A percentile compares a stretch with the other conserved stretches of the same genome.
These are phyloP conservation scores for Beta vulgaris DNA, from an alignment of 148 eudicot genomes.

Conservation along the genomic window DNA sequence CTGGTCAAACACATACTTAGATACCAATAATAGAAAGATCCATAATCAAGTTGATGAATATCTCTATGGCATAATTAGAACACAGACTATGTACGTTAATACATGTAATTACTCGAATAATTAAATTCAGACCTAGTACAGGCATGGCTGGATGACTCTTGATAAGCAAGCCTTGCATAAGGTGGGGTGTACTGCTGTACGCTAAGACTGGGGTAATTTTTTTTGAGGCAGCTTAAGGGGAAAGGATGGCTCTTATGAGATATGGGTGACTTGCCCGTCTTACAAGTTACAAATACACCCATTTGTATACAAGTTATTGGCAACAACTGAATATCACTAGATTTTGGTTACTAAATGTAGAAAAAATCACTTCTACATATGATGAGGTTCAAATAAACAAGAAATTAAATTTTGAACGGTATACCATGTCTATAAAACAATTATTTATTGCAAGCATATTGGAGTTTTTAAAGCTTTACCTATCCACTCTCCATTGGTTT, in stretches of 20 bases:
- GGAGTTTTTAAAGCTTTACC: not conserved
- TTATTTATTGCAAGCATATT: not conserved
- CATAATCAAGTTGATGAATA: slow-evolving; percentile 1
- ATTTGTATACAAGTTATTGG: not conserved
- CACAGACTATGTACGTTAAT: not conserved
- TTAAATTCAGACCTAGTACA: not conserved
- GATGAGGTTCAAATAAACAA: not conserved
- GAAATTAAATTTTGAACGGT: too few relatives aligned
- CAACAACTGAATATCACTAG: not conserved
- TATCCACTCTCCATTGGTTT: not conserved
- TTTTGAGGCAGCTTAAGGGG: not conserved
- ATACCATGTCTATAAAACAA: too few relatives aligned
- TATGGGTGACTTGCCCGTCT: not conserved
- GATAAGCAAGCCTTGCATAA: not conserved
- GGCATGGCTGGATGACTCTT: not conserved
- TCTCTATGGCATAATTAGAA: not conserved
- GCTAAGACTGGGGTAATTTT: not conserved
- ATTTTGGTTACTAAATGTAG: not conserved
- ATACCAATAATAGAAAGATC: not conserved
- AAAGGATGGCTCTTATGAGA: not conserved
- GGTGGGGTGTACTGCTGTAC: not conserved
- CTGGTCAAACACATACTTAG: slow-evolving; percentile 41
- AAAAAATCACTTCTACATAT: not conserved
- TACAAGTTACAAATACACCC: not conserved
- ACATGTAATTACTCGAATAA: not conserved